These are phyloP conservation scores for Pinus albicaulis DNA, from an alignment of 75 land plant species.

Conservation along the genomic window DNA sequence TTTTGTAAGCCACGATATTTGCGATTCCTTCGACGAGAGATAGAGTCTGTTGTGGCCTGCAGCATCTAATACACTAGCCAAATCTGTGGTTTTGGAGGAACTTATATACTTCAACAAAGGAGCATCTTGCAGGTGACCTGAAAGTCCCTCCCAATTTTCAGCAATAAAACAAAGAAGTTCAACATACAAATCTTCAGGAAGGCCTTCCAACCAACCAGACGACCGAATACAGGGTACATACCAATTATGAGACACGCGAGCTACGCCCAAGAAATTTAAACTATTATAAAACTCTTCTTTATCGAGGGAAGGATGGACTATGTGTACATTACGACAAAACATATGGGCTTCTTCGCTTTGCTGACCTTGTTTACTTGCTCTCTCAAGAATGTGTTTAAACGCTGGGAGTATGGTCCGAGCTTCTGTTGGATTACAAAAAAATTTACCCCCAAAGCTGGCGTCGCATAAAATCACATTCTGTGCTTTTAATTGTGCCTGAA, in stretches of 20 bases:
- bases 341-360: no score
- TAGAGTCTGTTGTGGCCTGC: no score
- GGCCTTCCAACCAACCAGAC: conserved; percentile 26
- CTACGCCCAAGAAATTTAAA: conserved; percentile 32
- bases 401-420: conserved; percentile 20
- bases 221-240: conserved; percentile 28
- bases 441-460: conserved; percentile 11
- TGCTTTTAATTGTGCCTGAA: conserved; percentile 16
- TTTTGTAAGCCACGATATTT: no score
- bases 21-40: no score
- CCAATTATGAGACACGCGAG: conserved; percentile 20
- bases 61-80: no score
- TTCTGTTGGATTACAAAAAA: conserved; percentile 34
- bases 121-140: no score
- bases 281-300: conserved; percentile 12
- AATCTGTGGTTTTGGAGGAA: no score
- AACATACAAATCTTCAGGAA: conserved; percentile 36
- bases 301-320: conserved; percentile 31
- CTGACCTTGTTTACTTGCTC: not conserved
- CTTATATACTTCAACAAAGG: no score
- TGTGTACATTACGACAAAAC: conserved; percentile 20
- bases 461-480: conserved; percentile 37
- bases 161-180: conserved; percentile 36
- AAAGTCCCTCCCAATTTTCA: conserved; percentile 14
- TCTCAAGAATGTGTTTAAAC: conserved; percentile 42